These are phyloP conservation scores for Suillus discolor DNA, from an alignment of 768 basidiomycete species.

Conservation along the genomic window DNA sequence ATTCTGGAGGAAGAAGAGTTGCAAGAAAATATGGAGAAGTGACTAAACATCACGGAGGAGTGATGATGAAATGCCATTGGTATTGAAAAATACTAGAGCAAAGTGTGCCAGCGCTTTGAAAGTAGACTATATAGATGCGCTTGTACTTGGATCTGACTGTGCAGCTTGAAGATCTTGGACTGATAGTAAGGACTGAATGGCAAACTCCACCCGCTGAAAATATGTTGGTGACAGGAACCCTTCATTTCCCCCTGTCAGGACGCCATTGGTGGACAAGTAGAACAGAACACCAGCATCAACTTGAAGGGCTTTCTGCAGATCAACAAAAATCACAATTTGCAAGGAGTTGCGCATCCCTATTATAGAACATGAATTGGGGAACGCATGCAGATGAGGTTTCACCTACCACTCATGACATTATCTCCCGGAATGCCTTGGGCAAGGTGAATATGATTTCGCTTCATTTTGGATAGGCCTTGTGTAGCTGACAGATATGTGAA, in stretches of 20 bases:
- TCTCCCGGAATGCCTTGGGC: conserved; percentile 75
- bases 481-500: conserved; percentile 43
- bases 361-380: background rate
- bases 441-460: conserved; percentile 89
- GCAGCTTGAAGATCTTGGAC: background rate
- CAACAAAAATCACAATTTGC: conserved; percentile 79
- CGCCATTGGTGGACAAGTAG: conserved; percentile 82
- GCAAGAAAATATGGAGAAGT: background rate
- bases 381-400: background rate
- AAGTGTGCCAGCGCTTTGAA: background rate
- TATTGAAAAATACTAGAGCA: background rate
- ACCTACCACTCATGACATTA: conserved; percentile 75
- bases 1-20: conserved; percentile 9
- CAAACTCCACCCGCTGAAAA: conserved; percentile 70
- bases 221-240: conserved; percentile 65
- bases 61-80: background rate
- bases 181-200: background rate
- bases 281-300: conserved; percentile 73
- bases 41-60: background rate
- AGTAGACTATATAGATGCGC: background rate
- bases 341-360: conserved; percentile 83
- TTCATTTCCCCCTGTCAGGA: conserved; percentile 77
- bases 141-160: background rate
- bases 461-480: conserved; percentile 82
- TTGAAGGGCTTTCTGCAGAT: conserved; percentile 71